phyloP scores from a whole-genome alignment of 2,329 filamentous ascomycete genomes.

The Alternaria sp. region DNA sequence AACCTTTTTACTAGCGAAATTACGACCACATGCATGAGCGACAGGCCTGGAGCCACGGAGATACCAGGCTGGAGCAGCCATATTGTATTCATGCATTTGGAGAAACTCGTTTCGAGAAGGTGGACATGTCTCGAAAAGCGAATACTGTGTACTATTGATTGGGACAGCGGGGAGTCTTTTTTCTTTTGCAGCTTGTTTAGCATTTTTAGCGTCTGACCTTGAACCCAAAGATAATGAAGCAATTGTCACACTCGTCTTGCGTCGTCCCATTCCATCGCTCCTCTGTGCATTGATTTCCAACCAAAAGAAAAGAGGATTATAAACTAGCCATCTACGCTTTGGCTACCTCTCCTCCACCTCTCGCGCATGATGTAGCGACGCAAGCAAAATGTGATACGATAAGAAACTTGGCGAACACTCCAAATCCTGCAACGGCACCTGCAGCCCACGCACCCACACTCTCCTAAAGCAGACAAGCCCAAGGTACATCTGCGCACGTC shows the following conservation, averaged over 20 bases:
- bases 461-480: constrained; percentile 20
- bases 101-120: constrained; percentile 22
- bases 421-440: constrained; percentile 11
- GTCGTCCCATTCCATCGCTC: neutral
- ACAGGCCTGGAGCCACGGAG: constrained; percentile 43
- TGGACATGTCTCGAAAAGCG: constrained; percentile 20
- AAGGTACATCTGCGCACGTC: constrained; percentile 19
- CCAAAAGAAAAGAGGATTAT: too few relatives aligned
- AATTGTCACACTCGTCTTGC: constrained; percentile 1
- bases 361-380: too few relatives aligned
- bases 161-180: constrained; percentile 22
- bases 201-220: constrained; percentile 29
- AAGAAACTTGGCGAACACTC: constrained; percentile 10
- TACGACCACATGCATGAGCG: constrained; percentile 44
- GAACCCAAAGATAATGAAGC: constrained; percentile 21
- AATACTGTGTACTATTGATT: constrained; percentile 25
- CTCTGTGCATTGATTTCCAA: neutral
- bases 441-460: constrained; percentile 7
- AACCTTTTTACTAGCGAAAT: constrained; percentile 33
- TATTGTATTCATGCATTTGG: constrained; percentile 31
- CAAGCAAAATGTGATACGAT: neutral
- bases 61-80: constrained; percentile 45
- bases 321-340: too few relatives aligned
- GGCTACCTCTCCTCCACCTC: too few relatives aligned
- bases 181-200: constrained; percentile 21